Base-by-base conservation (phyloP, 2,329 filamentous ascomycete genomes). In the Sporothrix inflata region DNA sequence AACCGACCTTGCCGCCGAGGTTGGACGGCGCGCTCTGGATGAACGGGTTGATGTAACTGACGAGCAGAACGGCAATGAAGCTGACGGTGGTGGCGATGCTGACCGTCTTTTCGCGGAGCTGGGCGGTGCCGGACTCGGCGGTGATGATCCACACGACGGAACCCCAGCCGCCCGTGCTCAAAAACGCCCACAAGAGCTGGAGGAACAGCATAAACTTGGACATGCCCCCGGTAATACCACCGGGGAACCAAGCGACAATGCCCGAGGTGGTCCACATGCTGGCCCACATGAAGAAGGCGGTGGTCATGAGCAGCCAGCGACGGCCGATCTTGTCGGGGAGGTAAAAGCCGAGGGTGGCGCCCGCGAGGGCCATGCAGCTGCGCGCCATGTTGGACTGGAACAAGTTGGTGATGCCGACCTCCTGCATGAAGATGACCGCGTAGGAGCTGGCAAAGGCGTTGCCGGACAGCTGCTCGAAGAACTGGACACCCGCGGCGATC, bases 21-120 rank as follows among this genome's bases (percentile, higher is more conserved):
- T 72, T 67, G 38, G 30, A 61, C 21, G 70, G 74, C n/a, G 65
- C 65, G 21, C 72, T 70, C 47, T 75, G 74, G 11, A 76, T 67
- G 68, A 70, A 76, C 5, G 75, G 74, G 38, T 75, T 76, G 51
- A 74, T 65, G 53, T 72, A 76, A 38, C 70, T 74, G 67, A 76
- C 72, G 49, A 73, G 47, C 12, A 75, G 70, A 16, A 71, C 24
- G 19, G 45, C 49, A 21, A 38, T 42, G 14, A 66, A 66, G 14
- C 40, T 21, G 24, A 66, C 38, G 6, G 38, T 40, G 21, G 63
- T 66, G n/a, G 40, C 63, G 8, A 66, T 27, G 21, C 40, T 27
- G 14, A 66, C 38, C 7, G 63, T 66, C 24, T 40, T 38, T 40
- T 66, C 63, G 21, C 63, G 63, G 1, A 66, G 63, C 42, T 66